phyloP scores from a whole-genome alignment of 345 rosid species.

The Euphorbia lathyris region DNA sequence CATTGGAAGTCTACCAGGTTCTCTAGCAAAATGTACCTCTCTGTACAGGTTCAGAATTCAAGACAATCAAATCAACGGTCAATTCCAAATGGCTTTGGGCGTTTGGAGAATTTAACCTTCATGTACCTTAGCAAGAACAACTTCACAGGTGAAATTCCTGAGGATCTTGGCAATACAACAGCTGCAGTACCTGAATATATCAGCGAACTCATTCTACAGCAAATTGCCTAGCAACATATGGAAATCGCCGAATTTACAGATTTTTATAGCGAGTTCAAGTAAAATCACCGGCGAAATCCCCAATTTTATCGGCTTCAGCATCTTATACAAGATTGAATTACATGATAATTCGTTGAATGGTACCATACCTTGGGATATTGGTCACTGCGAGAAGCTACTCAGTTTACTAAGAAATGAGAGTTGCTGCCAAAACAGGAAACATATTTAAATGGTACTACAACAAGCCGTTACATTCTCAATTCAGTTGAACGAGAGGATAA shows the following conservation, averaged over 20 bases:
- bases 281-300: slow-evolving; percentile 61
- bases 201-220: slow-evolving; percentile 50
- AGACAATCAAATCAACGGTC: slow-evolving; percentile 64
- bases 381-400: slow-evolving; percentile 81
- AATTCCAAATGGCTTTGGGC: slow-evolving; percentile 71
- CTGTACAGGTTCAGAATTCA: slow-evolving; percentile 65
- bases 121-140: slow-evolving; percentile 71
- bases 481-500: too few relatives aligned
- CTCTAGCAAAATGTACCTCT: slow-evolving; percentile 56
- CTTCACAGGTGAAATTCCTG: slow-evolving; percentile 62
- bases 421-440: too few relatives aligned
- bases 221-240: slow-evolving; percentile 57
- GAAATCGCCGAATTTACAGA: slow-evolving; percentile 61
- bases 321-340: slow-evolving; percentile 72
- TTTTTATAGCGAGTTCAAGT: slow-evolving; percentile 66
- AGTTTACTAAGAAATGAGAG: too few relatives aligned
- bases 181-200: slow-evolving; percentile 73
- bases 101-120: slow-evolving; percentile 53
- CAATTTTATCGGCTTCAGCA: slow-evolving; percentile 59
- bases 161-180: slow-evolving; percentile 57
- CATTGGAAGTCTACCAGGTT: slow-evolving; percentile 43
- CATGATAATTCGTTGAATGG: slow-evolving; percentile 70
- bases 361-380: slow-evolving; percentile 74
- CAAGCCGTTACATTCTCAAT: too few relatives aligned
- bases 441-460: too few relatives aligned